Evolutionary conservation across 257 asterid species (phyloP).

Genomic region (Solanum virginianum): DNA sequence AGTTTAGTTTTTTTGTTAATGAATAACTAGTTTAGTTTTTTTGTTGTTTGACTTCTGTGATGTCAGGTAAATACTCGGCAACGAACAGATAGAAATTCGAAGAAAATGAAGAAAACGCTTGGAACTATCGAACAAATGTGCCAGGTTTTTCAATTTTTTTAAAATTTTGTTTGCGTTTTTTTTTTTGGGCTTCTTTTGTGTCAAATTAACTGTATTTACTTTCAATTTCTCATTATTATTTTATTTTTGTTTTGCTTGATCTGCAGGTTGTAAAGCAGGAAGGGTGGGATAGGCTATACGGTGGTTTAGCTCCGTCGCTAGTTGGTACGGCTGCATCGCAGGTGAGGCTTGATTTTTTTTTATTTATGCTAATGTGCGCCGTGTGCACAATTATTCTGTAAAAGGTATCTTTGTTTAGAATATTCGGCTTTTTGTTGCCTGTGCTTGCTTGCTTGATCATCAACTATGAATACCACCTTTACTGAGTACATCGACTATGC

Average conservation of each 20-base stretch:
- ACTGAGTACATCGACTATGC: not conserved
- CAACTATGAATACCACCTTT: not conserved
- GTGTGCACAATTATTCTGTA: not conserved
- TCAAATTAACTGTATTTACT: not conserved
- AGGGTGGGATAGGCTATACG: conserved; percentile 85
- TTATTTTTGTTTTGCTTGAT: not conserved
- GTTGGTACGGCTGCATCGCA: conserved; percentile 93
- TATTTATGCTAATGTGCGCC: not conserved
- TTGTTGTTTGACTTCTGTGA: not conserved
- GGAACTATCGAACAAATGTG: conserved; percentile 61
- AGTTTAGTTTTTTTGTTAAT: not conserved
- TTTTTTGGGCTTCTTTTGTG: not conserved
- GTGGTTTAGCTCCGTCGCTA: conserved; percentile 86
- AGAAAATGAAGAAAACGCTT: conserved; percentile 37
- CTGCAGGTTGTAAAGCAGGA: conserved; percentile 72
- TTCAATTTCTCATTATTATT: not conserved
- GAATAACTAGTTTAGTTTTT: not conserved
- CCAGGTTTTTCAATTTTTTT: conserved; percentile 26
- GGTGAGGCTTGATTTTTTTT: conserved; percentile 20
- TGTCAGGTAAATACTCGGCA: conserved; percentile 83
- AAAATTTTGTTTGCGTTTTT: not conserved
- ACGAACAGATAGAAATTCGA: conserved; percentile 73
- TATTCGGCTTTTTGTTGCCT: not conserved
- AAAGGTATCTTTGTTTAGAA: not conserved
- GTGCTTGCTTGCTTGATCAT: not conserved